These are phyloP conservation scores for Xylaria flabelliformis DNA, from an alignment of 495 filamentous ascomycete species.

Conservation along the genomic window DNA sequence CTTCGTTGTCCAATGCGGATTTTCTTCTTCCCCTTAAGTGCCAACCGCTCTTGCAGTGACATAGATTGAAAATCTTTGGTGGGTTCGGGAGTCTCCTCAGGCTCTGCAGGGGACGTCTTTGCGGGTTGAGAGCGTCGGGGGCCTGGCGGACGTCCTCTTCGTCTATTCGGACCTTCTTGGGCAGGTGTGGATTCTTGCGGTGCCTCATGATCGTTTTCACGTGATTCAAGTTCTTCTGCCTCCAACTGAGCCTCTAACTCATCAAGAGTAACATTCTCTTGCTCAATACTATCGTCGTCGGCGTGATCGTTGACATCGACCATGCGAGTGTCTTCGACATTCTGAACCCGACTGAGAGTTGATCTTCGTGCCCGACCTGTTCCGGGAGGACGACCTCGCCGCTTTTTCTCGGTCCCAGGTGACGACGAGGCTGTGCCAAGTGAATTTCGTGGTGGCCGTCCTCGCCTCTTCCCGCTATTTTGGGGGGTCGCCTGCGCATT, in stretches of 20 bases:
- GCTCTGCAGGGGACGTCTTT: conserved; percentile 5
- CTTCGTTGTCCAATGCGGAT: conserved; percentile 48
- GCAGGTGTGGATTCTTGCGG: conserved; percentile 16
- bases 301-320: conserved; percentile 22
- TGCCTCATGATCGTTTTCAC: conserved; percentile 20
- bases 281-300: conserved; percentile 21
- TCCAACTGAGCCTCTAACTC: conserved; percentile 38
- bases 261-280: conserved; percentile 32
- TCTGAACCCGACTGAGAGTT: conserved; percentile 28
- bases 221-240: conserved; percentile 30
- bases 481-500: conserved; percentile 7
- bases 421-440: conserved; percentile 25
- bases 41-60: conserved; percentile 56
- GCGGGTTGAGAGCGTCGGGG: conserved; percentile 19
- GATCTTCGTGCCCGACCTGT: conserved; percentile 34
- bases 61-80: conserved; percentile 38
- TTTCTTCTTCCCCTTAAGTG: conserved; percentile 51
- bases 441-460: conserved; percentile 37
- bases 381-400: conserved; percentile 37
- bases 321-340: conserved; percentile 25
- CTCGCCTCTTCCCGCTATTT: conserved; percentile 32
- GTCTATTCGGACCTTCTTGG: background rate
- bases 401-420: conserved; percentile 31
- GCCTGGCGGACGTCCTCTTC: conserved; percentile 22
- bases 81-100: conserved; percentile 17